A percentile compares a stretch with the other conserved stretches of the same genome.
Conservation (phyloP, 2,329 filamentous ascomycete genomes). For the Pseudocercospora ulei region DNA sequence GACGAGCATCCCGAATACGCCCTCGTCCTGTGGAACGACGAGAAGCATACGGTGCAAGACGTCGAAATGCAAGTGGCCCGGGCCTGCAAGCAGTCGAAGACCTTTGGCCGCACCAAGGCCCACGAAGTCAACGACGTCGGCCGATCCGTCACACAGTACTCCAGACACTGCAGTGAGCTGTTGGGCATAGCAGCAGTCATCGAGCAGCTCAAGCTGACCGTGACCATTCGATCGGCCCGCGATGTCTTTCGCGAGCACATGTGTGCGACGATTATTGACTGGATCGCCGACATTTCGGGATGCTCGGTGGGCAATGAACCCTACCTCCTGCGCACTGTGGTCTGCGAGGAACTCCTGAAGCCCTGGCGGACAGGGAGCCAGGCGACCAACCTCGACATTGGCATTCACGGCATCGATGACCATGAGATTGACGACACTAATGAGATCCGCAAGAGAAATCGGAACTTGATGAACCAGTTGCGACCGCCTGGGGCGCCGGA, state of each 20-base stretch:
- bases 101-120: constrained; percentile 63
- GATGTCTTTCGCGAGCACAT: constrained; percentile 97
- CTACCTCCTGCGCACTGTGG: constrained; percentile 64
- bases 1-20: constrained; percentile 61
- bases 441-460: constrained; percentile 35
- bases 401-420: constrained; percentile 70
- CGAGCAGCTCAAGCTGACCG: constrained; percentile 90
- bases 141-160: constrained; percentile 71
- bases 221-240: constrained; percentile 83
- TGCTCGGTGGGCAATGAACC: constrained; percentile 75
- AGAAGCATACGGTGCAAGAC: constrained; percentile 92
- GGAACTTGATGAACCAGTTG: constrained; percentile 33
- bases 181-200: constrained; percentile 73
- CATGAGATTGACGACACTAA: constrained; percentile 55
- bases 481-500: constrained; percentile 19
- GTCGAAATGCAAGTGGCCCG: constrained; percentile 82
- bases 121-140: constrained; percentile 84
- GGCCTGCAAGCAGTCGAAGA: constrained; percentile 64
- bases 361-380: constrained; percentile 80
- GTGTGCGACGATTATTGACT: constrained; percentile 95
- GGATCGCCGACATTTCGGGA: constrained; percentile 85
- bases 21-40: constrained; percentile 90
- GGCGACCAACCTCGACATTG: constrained; percentile 68
- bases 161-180: constrained; percentile 60
- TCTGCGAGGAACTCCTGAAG: constrained; percentile 85